These are phyloP conservation scores for Blumeria graminis DNA, from an alignment of 2,329 filamentous ascomycete species.

Conservation along the genomic window DNA sequence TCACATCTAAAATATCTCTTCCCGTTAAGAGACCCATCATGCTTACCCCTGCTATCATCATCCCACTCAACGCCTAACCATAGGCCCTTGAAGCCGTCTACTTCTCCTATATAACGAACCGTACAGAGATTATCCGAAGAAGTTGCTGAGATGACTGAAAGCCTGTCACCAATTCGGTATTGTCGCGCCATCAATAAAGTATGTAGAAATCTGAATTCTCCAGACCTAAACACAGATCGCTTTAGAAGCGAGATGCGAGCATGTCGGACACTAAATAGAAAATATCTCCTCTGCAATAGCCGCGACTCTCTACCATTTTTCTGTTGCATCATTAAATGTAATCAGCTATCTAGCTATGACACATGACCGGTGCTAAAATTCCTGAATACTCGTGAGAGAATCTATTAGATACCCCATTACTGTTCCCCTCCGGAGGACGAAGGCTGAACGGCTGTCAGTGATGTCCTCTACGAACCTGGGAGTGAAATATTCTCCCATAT, in stretches of 20 bases:
- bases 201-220: not conserved
- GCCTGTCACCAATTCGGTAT: slow-evolving; percentile 39
- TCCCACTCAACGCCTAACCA: slow-evolving; percentile 99
- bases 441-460: too few relatives aligned
- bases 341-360: too few relatives aligned
- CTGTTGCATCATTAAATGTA: too few relatives aligned
- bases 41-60: slow-evolving; percentile 63
- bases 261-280: too few relatives aligned
- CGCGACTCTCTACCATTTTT: too few relatives aligned
- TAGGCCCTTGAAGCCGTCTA: slow-evolving; percentile 38
- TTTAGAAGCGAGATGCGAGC: not conserved
- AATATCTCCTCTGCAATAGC: too few relatives aligned
- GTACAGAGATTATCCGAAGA: slow-evolving; percentile 39
- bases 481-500: too few relatives aligned
- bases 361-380: too few relatives aligned
- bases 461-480: too few relatives aligned
- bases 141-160: slow-evolving; percentile 46
- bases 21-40: slow-evolving; percentile 63
- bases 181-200: not conserved
- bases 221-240: not conserved
- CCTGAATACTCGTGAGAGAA: too few relatives aligned
- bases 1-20: slow-evolving; percentile 64
- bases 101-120: slow-evolving; percentile 55
- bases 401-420: too few relatives aligned
- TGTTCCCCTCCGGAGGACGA: too few relatives aligned